Evolutionary conservation across 2,329 filamentous ascomycete genomes (phyloP).

Genomic region (Alternaria triticimaculans): DNA sequence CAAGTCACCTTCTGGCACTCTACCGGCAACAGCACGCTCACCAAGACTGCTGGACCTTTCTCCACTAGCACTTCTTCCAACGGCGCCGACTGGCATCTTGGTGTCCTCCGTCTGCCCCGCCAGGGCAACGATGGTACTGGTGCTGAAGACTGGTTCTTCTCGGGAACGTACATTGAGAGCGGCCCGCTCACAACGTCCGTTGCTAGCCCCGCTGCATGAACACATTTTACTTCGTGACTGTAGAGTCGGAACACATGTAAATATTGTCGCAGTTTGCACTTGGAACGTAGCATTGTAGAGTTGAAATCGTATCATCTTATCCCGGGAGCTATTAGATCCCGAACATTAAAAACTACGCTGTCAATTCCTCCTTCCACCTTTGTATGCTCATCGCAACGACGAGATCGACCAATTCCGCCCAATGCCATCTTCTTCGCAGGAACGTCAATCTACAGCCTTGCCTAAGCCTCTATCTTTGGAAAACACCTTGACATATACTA

Average conservation of each 20-base stretch:
- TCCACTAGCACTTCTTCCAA: constrained; percentile 68
- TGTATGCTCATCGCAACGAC: too few relatives aligned
- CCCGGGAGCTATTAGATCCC: not conserved
- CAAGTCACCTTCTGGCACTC: constrained; percentile 75
- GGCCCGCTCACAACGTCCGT: constrained; percentile 52
- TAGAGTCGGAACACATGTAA: not conserved
- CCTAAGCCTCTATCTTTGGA: too few relatives aligned
- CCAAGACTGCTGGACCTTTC: constrained; percentile 66
- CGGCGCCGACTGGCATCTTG: constrained; percentile 75
- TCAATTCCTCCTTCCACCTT: not conserved
- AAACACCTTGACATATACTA: not conserved
- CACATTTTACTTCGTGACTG: not conserved
- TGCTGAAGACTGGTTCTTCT: constrained; percentile 74
- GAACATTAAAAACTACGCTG: not conserved
- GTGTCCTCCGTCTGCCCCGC: constrained; percentile 69
- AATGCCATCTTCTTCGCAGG: too few relatives aligned
- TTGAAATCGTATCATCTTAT: not conserved
- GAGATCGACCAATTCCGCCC: too few relatives aligned
- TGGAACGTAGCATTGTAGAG: constrained; percentile 1
- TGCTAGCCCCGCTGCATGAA: constrained; percentile 27
- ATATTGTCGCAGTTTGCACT: not conserved
- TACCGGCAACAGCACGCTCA: constrained; percentile 64
- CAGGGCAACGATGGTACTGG: constrained; percentile 59
- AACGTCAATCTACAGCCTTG: too few relatives aligned
- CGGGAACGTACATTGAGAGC: constrained; percentile 73